These are phyloP conservation scores for Lithohypha guttulata DNA, from an alignment of 2,329 filamentous ascomycete genomes.

Conservation along the genomic window DNA sequence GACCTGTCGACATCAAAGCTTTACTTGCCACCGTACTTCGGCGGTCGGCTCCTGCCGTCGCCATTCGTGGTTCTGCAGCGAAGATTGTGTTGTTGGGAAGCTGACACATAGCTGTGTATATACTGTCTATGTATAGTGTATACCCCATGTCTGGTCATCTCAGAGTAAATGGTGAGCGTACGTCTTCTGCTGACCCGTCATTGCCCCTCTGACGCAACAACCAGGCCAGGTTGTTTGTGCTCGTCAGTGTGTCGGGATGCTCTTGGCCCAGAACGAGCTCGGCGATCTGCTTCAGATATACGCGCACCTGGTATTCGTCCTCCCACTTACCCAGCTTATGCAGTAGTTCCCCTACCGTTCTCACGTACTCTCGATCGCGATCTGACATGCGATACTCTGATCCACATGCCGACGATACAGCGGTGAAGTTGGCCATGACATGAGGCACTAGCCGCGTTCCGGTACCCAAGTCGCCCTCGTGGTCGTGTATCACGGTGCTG, in stretches of 20 bases:
- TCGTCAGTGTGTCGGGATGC: slow-evolving; percentile 22
- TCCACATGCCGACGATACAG: background rate
- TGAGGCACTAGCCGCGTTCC: slow-evolving; percentile 1
- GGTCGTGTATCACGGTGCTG: background rate
- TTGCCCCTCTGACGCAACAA: slow-evolving; percentile 11
- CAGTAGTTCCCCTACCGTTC: background rate
- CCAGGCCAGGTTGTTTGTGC: slow-evolving; percentile 18
- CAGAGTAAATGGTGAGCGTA: slow-evolving; percentile 3
- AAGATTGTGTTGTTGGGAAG: too few species aligned
- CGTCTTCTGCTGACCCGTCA: slow-evolving; percentile 16
- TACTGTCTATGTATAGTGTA: background rate
- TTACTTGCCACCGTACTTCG: too few species aligned
- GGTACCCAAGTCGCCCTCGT: background rate
- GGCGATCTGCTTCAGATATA: slow-evolving; percentile 7
- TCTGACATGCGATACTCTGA: background rate
- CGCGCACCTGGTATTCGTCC: background rate
- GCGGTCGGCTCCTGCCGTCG: too few species aligned
- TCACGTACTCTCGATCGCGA: background rate
- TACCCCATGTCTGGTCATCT: background rate
- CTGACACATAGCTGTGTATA: background rate
- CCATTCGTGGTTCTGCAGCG: too few species aligned
- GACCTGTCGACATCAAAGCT: too few species aligned
- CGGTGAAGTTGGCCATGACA: slow-evolving; percentile 1
- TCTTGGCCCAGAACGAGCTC: slow-evolving; percentile 19
- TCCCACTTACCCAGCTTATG: background rate